Evolutionary conservation across 73 alveolate species (phyloP).

Genomic region (Diophrys sp.): DNA sequence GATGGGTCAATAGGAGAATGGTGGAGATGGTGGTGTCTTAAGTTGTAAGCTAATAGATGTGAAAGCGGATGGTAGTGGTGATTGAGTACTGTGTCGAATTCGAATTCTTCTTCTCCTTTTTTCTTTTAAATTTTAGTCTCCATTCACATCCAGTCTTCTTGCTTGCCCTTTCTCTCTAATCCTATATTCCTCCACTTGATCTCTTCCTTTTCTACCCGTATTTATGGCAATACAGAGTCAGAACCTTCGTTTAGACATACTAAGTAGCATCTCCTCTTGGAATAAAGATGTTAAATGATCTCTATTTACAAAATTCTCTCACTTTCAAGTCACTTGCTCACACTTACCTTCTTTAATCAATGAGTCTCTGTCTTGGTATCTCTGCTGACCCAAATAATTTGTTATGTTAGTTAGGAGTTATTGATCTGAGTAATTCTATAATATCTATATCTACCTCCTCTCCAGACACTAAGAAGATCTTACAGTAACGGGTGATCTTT

Average conservation of each 20-base stretch:
- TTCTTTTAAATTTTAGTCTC: conserved; percentile 10
- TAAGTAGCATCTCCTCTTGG: conserved; percentile 12
- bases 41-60: no score
- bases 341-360: no score
- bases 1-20: no score
- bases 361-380: conserved; percentile 7
- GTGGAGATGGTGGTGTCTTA: no score
- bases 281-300: conserved; percentile 12
- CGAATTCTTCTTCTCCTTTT: background rate
- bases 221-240: conserved; percentile 15
- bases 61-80: conserved; percentile 4
- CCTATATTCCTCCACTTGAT: no score
- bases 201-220: conserved; percentile 16
- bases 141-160: conserved; percentile 18
- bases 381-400: no score
- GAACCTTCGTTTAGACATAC: conserved; percentile 13
- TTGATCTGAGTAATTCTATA: no score
- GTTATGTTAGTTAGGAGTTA: no score
- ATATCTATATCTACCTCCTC: no score
- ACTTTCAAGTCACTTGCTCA: no score
- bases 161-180: background rate
- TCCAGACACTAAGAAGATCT: no score
- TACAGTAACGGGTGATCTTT: no score
- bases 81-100: background rate
- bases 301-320: background rate